Evolutionary conservation across 1,284 basidiomycete genomes (phyloP), one percentile per base, ranked within the genome.

Genomic region (Trametes sp.): DNA sequence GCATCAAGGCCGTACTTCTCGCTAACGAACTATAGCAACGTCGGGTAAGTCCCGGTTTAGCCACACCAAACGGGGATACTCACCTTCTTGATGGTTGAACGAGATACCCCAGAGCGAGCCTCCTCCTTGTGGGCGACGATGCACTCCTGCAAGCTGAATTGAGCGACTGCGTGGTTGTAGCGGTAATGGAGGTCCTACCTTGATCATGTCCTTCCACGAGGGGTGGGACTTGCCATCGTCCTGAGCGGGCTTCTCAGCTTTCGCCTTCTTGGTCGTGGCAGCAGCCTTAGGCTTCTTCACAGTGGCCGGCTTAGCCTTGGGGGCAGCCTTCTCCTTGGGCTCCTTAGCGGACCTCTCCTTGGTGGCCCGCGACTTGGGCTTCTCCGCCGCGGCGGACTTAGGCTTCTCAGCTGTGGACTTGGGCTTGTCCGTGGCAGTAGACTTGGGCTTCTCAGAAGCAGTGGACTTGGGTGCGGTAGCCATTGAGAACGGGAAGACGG

Each of bases 61-160:
- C 35, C 60, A 55, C 55, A 53, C 26, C 19, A 55, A 31, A 29
- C 23, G 21, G 21, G 14, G 36, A n/a, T 28, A 68, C 64, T 53
- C 38, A 67, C 68, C 94, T 95, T 97, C 87, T 97, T 97, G 80
- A 98, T 93, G 71, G 90, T 89, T 57, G 90, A 89, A 57, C 95
- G 92, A 66, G 95, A 96, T 65, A 96, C 93, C 75, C 95, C 95
- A 66, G 78, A 75, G 66, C 95, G 92, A 57, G 90, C 86, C 59
- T 94, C 93, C 28, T 91, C 89, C 42, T 86, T 84, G 78, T 90
- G 81, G 46, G 83, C 85, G 62, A 83, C 77, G 77, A 97, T 93
- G 72, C 93, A 94, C 82, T 95, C 93, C 90, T 92, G 77, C 62
- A 68, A 31, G 19, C 57, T 55, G 46, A 16, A 57, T 68, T 44